These are phyloP conservation scores for Malus fusca DNA, from an alignment of 306 rosid genomes.

Conservation along the genomic window DNA sequence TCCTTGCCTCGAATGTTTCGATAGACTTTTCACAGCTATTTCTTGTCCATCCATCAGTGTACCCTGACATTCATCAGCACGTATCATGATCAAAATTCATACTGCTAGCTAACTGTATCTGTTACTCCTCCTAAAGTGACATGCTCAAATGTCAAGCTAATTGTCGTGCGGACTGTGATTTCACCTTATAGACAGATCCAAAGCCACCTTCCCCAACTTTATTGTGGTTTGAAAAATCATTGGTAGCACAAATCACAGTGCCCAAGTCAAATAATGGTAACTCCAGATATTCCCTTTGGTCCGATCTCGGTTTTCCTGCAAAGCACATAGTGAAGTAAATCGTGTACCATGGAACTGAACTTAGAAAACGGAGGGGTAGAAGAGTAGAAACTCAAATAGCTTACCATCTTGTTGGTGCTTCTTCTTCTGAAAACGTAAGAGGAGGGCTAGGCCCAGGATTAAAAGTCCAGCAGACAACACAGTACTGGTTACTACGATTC, in stretches of 20 bases:
- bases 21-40: background rate
- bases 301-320: background rate
- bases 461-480: background rate
- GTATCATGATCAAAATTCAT: no score
- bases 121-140: no score
- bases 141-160: no score
- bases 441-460: background rate
- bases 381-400: background rate
- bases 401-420: background rate
- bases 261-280: slow-evolving; percentile 10
- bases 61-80: background rate
- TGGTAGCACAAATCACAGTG: background rate
- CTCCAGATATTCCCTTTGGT: background rate
- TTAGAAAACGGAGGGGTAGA: background rate
- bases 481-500: background rate
- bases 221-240: background rate
- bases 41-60: background rate
- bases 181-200: no score
- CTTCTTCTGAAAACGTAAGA: background rate
- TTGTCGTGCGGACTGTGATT: no score
- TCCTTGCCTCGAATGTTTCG: slow-evolving; percentile 3
- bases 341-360: background rate
- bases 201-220: slow-evolving; percentile 1
- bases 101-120: no score
- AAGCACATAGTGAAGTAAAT: background rate